Evolutionary conservation across 306 rosid genomes (phyloP).

Genomic region (Prunus mume): DNA sequence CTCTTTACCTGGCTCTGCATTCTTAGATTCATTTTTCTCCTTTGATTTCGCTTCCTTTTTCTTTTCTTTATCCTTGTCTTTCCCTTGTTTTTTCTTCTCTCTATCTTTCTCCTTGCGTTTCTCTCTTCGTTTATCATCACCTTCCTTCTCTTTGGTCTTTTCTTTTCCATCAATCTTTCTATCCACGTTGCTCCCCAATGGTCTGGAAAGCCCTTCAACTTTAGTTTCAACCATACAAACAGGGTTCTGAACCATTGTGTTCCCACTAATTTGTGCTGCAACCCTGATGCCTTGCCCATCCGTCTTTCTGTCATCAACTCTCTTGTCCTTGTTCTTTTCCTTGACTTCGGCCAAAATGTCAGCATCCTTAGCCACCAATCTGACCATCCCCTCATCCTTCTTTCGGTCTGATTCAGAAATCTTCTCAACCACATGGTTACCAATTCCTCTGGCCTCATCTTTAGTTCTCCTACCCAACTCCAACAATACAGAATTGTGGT

Average conservation of each 20-base stretch:
- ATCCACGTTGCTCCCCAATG: constrained; percentile 38
- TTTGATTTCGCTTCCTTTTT: constrained; percentile 55
- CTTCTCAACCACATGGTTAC: constrained; percentile 47
- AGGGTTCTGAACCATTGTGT: constrained; percentile 40
- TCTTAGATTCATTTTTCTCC: constrained; percentile 49
- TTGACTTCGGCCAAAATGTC: constrained; percentile 34
- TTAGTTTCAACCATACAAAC: constrained; percentile 43
- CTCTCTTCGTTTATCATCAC: constrained; percentile 55
- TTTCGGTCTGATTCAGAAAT: constrained; percentile 36
- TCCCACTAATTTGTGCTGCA: constrained; percentile 39
- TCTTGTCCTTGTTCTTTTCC: constrained; percentile 53
- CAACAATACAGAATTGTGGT: constrained; percentile 49
- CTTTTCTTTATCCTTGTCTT: constrained; percentile 71
- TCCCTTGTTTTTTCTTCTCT: constrained; percentile 77
- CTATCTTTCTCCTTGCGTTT: constrained; percentile 63
- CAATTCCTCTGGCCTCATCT: constrained; percentile 47
- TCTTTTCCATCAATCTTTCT: constrained; percentile 37
- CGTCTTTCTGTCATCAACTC: constrained; percentile 38
- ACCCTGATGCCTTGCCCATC: constrained; percentile 46
- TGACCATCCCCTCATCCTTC: constrained; percentile 57
- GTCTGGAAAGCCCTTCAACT: constrained; percentile 47
- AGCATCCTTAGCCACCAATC: constrained; percentile 52
- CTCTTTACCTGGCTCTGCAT: constrained; percentile 29
- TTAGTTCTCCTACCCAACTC: constrained; percentile 64
- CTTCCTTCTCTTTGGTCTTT: constrained; percentile 52